These are phyloP conservation scores for Heliosperma pusillum DNA, from an alignment of 148 eudicot species.

Conservation along the genomic window DNA sequence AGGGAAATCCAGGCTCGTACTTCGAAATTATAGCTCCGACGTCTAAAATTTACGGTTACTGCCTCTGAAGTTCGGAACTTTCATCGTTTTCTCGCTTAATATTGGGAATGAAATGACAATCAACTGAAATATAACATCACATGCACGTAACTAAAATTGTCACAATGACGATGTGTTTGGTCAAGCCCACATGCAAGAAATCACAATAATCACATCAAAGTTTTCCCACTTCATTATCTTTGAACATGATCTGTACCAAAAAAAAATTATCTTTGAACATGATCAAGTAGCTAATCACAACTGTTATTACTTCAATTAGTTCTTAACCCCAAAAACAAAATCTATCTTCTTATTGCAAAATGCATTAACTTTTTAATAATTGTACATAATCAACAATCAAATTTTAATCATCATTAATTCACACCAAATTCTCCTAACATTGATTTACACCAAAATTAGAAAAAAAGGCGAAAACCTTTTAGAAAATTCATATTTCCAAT, in stretches of 20 bases:
- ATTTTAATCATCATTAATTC: background rate
- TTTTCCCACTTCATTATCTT: background rate
- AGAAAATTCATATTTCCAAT: background rate
- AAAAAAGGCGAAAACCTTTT: background rate
- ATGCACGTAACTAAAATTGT: background rate
- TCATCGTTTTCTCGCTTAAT: background rate
- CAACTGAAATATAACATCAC: background rate
- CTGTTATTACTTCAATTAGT: slow-evolving; percentile 1
- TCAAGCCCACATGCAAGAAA: slow-evolving; percentile 16
- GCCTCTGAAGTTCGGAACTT: background rate
- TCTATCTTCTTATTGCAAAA: background rate
- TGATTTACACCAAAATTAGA: background rate
- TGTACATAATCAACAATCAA: background rate
- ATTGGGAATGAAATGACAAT: background rate
- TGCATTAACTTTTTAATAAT: background rate
- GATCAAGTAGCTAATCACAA: background rate
- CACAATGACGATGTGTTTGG: background rate
- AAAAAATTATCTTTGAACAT: background rate
- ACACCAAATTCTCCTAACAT: background rate
- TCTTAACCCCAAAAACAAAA: background rate
- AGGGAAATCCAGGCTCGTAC: background rate
- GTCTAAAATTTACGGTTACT: background rate
- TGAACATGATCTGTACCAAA: background rate
- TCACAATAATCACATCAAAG: background rate
- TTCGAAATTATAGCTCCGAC: background rate